Evolutionary conservation across 2,329 filamentous ascomycete genomes (phyloP).

Genomic region (Emmonsia crescens): DNA sequence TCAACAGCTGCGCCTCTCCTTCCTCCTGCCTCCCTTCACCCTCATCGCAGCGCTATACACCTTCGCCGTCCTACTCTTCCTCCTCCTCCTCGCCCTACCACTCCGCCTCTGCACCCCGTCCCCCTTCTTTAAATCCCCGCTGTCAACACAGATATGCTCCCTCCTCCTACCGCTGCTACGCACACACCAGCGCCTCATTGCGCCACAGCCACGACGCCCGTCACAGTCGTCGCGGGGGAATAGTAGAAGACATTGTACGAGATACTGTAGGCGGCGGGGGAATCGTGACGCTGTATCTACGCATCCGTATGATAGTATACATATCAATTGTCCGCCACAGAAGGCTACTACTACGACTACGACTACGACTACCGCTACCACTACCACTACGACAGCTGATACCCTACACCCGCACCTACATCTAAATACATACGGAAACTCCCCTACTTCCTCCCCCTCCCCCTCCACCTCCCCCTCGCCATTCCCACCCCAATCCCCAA

Average conservation of each 20-base stretch:
- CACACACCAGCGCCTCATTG: slow-evolving; percentile 31
- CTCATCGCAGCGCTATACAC: slow-evolving; percentile 45
- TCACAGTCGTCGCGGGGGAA: not conserved
- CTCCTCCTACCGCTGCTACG: slow-evolving; percentile 45
- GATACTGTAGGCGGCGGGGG: not conserved
- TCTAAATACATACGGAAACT: too few relatives aligned
- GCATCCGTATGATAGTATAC: not conserved
- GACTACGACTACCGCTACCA: not conserved
- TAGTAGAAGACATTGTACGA: not conserved
- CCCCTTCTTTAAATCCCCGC: slow-evolving; percentile 32
- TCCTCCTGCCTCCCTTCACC: slow-evolving; percentile 44
- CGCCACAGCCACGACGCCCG: not conserved
- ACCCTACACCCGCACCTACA: too few relatives aligned
- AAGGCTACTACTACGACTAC: not conserved
- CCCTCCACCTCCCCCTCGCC: not conserved
- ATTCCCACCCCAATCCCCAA: not conserved
- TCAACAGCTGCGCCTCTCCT: slow-evolving; percentile 20
- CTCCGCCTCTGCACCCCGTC: slow-evolving; percentile 42
- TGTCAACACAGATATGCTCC: slow-evolving; percentile 40
- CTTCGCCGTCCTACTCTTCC: slow-evolving; percentile 37
- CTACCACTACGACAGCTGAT: not conserved
- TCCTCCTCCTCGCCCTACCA: slow-evolving; percentile 42
- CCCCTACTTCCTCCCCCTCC: slow-evolving; percentile 11
- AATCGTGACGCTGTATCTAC: not conserved
- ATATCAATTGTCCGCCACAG: not conserved